Base-by-base conservation (phyloP, 2,329 filamentous ascomycete species). In the Cladosporium sphaerospermum region DNA sequence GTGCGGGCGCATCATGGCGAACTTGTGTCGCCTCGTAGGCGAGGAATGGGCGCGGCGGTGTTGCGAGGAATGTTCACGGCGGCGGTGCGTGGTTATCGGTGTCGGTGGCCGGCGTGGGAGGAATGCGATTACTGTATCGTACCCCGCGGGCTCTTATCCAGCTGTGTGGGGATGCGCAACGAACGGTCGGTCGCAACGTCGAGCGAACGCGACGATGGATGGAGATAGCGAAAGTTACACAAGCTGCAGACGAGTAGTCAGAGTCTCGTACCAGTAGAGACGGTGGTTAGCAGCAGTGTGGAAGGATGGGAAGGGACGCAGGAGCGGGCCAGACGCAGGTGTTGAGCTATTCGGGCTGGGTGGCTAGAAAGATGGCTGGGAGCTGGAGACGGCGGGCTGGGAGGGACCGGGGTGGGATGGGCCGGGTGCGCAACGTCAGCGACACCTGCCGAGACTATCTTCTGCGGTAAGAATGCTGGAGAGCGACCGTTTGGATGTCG, bases 1-100 rank as follows among this genome's bases (percentile, higher is more conserved):
- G 31, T 61, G 57, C 56, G 59, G 56, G 50, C 59, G 64, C 61
- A 65, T 63, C 47, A 39, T 54, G 32, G 54, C 47, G 51, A 28
- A 2, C 37, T 47, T 33, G 56, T 55, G 55, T 42, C 53, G 55
- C 55, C 56, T 58, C 56, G 60, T 59, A 52, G 56, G 53, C 55
- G 56, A 51, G 57, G 56, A 59, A 59, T 61, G 58, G 32, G 46
- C 18, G 45, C 54, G 43, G 42, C 13, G 28, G 44, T 46, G 36
- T 41, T 16, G 60, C 60, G 39, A 19, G 43, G 37, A 46, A 45
- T 53, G 42, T 45, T 46, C 42, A 34, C 19, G 37, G 37, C 42
- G 23, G 34, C 11, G 36, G 36, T 14, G 36, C 4, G 13, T 39
- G n/a, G n/a, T 14, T n/a, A 28, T 40, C 19, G 46, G 28, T 45